Evolutionary conservation across 495 filamentous ascomycete species (phyloP), one percentile per base, ranked within the genome.

Genomic region (Cairneyella variabilis): DNA sequence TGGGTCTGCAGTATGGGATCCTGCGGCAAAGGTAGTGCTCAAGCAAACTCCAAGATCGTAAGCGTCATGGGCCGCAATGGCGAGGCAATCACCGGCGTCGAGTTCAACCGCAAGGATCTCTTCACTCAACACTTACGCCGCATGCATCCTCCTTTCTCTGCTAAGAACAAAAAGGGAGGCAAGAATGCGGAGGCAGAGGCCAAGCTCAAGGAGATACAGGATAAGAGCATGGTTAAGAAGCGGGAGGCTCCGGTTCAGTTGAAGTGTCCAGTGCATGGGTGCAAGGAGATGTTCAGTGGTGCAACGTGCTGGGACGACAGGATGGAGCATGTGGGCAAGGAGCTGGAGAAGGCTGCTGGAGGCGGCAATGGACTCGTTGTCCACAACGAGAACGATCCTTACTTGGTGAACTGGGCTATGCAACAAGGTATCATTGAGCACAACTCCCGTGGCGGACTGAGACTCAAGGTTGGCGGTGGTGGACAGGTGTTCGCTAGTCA

Each of bases 61-160:
- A n/a, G n/a, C n/a, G n/a, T n/a, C n/a, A 6, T 7, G 28, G 14
- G 14, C 28, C 28, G 28, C 28, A 32, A 32, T 2, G 11, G 16
- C 12, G 14, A 21, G 7, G 21, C 10, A 20, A 46, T 11, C 36
- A 37, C 22, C 28, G 53, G 52, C 5, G 26, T 12, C 22, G 57
- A 53, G 11, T 89, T 90, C 71, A 96, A 96, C 70, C 87, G 92
- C 56, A 97, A 97, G 67, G 92, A 97, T 63, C 83, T 97, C 36
- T 97, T 96, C 69, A 92, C 86, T 0, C 91, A 96, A 60, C 92
- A 97, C 61, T 75, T 95, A 9, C 85, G 90, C n/a, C 87, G 92
- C 40, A 96, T 96, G 91, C 92, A 97, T 61, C 74, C 76, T 0
- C 84, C 73, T 4, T 73, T 72, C 50, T 64, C 67, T 1, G 72